Conservation (phyloP, 352 stramenopile species). For the Heterotrichella gracilis region DNA sequence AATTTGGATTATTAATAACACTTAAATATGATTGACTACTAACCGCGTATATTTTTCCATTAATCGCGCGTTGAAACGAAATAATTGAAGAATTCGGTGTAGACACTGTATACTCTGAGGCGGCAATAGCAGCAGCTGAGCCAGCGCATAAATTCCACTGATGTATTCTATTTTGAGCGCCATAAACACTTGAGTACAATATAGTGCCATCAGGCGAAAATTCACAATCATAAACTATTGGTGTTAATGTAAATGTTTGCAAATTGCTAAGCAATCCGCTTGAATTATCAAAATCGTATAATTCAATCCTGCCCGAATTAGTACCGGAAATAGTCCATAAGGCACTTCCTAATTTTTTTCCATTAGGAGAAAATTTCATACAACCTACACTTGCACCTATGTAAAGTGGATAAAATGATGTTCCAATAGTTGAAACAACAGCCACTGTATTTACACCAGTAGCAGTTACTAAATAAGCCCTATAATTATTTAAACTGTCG, state of each 20-base stretch:
- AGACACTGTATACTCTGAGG: not conserved
- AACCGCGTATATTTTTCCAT: not conserved
- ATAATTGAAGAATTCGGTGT: not conserved
- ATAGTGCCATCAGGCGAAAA: not conserved
- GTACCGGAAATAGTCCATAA: too few species aligned
- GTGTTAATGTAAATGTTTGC: not conserved
- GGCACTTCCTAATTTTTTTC: not conserved
- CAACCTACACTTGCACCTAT: too few species aligned
- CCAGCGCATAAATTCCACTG: not conserved
- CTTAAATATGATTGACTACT: not conserved
- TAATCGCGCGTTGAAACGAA: not conserved
- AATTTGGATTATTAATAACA: constrained; percentile 9
- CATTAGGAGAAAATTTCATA: not conserved
- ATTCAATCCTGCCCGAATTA: not conserved
- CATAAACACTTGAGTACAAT: not conserved
- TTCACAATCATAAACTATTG: not conserved
- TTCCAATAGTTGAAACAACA: constrained; percentile 1
- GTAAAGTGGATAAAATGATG: not conserved
- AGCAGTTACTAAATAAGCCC: not conserved
- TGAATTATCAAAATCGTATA: constrained; percentile 5
- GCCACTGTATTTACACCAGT: not conserved
- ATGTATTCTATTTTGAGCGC: not conserved
- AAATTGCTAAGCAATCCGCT: not conserved
- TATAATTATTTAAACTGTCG: not conserved
- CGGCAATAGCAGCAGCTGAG: not conserved